Base-by-base conservation (phyloP, 2,329 filamentous ascomycete genomes). In the Aspergillus sp. region DNA sequence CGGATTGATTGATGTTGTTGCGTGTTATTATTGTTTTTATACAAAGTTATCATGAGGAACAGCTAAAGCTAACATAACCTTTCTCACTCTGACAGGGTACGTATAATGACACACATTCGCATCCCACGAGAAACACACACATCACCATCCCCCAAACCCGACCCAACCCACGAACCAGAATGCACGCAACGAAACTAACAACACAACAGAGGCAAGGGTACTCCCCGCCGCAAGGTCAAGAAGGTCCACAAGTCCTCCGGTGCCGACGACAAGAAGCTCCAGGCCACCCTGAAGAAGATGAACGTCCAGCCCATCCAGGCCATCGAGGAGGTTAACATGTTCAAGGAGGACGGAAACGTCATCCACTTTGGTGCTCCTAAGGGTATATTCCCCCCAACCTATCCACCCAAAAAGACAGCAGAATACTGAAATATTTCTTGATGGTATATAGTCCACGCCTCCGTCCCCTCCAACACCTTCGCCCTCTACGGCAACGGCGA, bases 291-390 rank as follows among this genome's bases (percentile, higher is more conserved):
- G 70, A 99, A 99, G 91, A 99, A 99, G 90, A 89, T 99, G 81
- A 98, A 98, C 83, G 94, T 96, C 62, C 95, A 99, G 88, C 95
- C 95, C 75, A 98, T 99, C 82, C 93, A 96, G 85, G 92, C 91
- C 70, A 99, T 99, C 75, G 95, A 99, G 89, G 95, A 99, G 86
- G 95, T 99, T 80, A 99, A 99, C 90, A 99, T 99, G 95, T 99
- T 99, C 90, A 99, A 99, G 91, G 90, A 91, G 79, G 95, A 99
- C 79, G 95, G 95, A 81, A 99, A 99, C 81, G 95, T 99, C 81
- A 98, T 99, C 77, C 95, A 99, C 88, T 99, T 99, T 80, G 90
- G 92, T 74, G 91, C 91, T 76, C 95, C 95, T 73, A 97, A 97
- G 87, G 95, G 95, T 98, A 83, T 77, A 87, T n/a, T 43, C 15